Conservation (phyloP, 2,329 filamentous ascomycete genomes). For the Emmonsia crescens region DNA sequence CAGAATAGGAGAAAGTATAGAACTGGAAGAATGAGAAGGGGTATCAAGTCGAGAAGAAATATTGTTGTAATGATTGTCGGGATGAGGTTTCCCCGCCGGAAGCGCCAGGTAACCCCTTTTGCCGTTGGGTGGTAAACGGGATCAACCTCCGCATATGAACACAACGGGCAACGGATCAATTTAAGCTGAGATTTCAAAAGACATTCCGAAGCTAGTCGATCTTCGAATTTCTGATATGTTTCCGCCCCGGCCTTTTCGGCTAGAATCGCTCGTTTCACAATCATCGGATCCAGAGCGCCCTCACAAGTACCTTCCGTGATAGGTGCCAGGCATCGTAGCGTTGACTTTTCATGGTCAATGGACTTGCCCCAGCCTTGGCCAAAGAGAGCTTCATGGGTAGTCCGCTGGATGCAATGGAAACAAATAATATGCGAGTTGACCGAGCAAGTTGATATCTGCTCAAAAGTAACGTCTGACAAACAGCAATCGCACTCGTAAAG, state of each 20-base stretch:
- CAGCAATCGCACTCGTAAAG: slow-evolving; percentile 41
- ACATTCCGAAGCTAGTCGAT: slow-evolving; percentile 64
- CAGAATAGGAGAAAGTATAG: slow-evolving; percentile 48
- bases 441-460: slow-evolving; percentile 38
- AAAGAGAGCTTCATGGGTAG: slow-evolving; percentile 78
- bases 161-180: slow-evolving; percentile 79
- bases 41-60: slow-evolving; percentile 34
- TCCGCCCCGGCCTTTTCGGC: slow-evolving; percentile 60
- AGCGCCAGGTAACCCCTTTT: slow-evolving; percentile 43
- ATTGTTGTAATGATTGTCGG: slow-evolving; percentile 40
- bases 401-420: slow-evolving; percentile 67
- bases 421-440: slow-evolving; percentile 36
- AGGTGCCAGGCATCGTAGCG: slow-evolving; percentile 73
- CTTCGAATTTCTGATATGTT: slow-evolving; percentile 63
- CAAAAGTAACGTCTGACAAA: slow-evolving; percentile 37
- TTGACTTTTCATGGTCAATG: slow-evolving; percentile 60
- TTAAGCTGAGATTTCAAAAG: slow-evolving; percentile 63
- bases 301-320: slow-evolving; percentile 55
- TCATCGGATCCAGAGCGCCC: slow-evolving; percentile 58
- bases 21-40: slow-evolving; percentile 40
- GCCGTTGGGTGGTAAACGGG: slow-evolving; percentile 54
- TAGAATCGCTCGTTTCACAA: slow-evolving; percentile 62
- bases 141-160: slow-evolving; percentile 81
- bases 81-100: slow-evolving; percentile 46
- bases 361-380: slow-evolving; percentile 84